A percentile compares a stretch with the other conserved stretches of the same genome.
phyloP scores from a whole-genome alignment of 768 basidiomycete genomes.

The Boletales sp. region DNA sequence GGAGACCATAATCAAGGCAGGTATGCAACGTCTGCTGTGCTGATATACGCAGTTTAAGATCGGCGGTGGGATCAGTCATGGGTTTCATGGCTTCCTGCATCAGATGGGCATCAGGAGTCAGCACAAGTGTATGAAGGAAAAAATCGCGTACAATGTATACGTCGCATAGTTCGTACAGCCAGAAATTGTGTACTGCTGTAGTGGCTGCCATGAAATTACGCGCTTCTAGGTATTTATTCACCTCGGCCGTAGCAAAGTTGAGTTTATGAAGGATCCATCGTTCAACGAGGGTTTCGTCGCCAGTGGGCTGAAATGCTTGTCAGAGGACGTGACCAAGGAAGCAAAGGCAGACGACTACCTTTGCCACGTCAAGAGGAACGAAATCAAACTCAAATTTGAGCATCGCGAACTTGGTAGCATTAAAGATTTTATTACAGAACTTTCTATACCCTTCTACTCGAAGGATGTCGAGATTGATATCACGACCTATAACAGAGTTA shows the following conservation, averaged over 20 bases:
- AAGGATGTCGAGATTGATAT: slow-evolving; percentile 94
- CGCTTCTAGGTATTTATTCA: slow-evolving; percentile 70
- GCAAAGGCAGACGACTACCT: slow-evolving; percentile 43
- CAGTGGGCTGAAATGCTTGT: slow-evolving; percentile 59
- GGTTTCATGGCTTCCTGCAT: slow-evolving; percentile 96
- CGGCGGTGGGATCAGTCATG: slow-evolving; percentile 80
- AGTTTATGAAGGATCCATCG: slow-evolving; percentile 95
- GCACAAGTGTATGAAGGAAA: not conserved
- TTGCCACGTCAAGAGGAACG: slow-evolving; percentile 63
- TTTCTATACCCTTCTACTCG: slow-evolving; percentile 98
- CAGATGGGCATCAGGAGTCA: not conserved
- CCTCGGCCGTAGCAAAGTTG: slow-evolving; percentile 71
- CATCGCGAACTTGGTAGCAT: slow-evolving; percentile 99
- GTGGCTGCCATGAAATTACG: slow-evolving; percentile 96
- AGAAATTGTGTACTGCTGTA: slow-evolving; percentile 83
- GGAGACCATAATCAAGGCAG: slow-evolving; percentile 86
- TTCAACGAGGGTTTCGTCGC: slow-evolving; percentile 89
- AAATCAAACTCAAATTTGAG: slow-evolving; percentile 87
- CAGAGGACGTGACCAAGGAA: too few relatives aligned
- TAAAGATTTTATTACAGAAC: slow-evolving; percentile 99
- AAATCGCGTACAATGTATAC: slow-evolving; percentile 81
- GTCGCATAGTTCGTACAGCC: slow-evolving; percentile 99
- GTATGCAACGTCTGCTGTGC: slow-evolving; percentile 96
- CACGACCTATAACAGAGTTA: slow-evolving; percentile 60
- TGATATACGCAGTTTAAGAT: slow-evolving; percentile 61